Evolutionary conservation across 2,329 filamentous ascomycete genomes (phyloP).

Genomic region (Bipolaris zeicola): DNA sequence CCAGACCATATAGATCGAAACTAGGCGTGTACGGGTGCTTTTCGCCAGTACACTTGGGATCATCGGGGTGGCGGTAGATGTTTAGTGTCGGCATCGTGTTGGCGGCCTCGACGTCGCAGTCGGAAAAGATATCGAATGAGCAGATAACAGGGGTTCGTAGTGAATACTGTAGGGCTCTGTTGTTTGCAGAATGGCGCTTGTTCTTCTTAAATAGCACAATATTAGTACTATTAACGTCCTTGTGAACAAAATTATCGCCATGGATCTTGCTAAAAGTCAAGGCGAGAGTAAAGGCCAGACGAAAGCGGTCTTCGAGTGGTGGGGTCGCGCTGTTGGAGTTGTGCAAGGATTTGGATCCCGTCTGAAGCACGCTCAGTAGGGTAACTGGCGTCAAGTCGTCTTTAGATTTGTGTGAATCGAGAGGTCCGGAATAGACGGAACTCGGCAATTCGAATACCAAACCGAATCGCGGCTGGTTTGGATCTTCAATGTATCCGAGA

Average conservation of each 20-base stretch:
- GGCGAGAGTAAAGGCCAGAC: slow-evolving; percentile 72
- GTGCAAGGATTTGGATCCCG: slow-evolving; percentile 52
- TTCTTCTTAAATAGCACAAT: slow-evolving; percentile 66
- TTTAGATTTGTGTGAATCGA: slow-evolving; percentile 59
- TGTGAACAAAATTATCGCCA: slow-evolving; percentile 70
- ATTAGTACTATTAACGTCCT: slow-evolving; percentile 70
- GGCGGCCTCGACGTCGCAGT: slow-evolving; percentile 55
- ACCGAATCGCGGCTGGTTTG: slow-evolving; percentile 70
- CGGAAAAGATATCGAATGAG: slow-evolving; percentile 75
- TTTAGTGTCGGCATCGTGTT: slow-evolving; percentile 54
- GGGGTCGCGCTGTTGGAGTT: slow-evolving; percentile 50
- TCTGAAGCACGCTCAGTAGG: slow-evolving; percentile 55
- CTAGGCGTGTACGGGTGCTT: slow-evolving; percentile 39
- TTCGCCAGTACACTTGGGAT: slow-evolving; percentile 45
- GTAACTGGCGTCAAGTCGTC: slow-evolving; percentile 51
- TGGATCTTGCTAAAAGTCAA: slow-evolving; percentile 77
- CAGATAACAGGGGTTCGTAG: slow-evolving; percentile 72
- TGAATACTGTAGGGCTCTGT: slow-evolving; percentile 54
- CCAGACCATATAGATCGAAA: slow-evolving; percentile 75
- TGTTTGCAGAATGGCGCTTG: slow-evolving; percentile 54
- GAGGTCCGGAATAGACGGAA: slow-evolving; percentile 49
- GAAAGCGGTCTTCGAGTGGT: slow-evolving; percentile 75
- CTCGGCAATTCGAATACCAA: slow-evolving; percentile 76
- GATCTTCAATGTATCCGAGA: slow-evolving; percentile 74
- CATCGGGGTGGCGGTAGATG: slow-evolving; percentile 71